These are phyloP conservation scores for Hemileccinum impolitum DNA, from an alignment of 768 basidiomycete species.

Conservation along the genomic window DNA sequence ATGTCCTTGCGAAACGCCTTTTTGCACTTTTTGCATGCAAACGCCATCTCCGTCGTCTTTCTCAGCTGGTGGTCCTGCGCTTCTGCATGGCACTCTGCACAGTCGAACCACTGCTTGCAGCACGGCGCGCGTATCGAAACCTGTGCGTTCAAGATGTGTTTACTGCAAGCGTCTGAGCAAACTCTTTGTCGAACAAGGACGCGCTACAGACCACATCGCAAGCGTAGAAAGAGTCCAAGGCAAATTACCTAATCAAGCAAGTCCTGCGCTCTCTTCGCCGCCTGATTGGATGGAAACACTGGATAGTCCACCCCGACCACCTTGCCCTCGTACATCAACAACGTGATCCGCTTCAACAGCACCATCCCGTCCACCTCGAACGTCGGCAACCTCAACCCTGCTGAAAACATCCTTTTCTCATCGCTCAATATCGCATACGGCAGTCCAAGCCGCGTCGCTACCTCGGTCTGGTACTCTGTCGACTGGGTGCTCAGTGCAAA, in stretches of 20 bases:
- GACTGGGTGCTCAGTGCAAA: slow-evolving; percentile 23
- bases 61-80: slow-evolving; percentile 65
- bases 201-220: slow-evolving; percentile 26
- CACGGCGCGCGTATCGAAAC: slow-evolving; percentile 95
- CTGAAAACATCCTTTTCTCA: slow-evolving; percentile 6
- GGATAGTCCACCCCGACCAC: slow-evolving; percentile 20
- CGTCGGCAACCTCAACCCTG: slow-evolving; percentile 14
- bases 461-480: slow-evolving; percentile 17
- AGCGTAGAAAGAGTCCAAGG: too few relatives aligned
- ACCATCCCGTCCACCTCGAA: slow-evolving; percentile 16
- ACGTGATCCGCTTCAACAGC: slow-evolving; percentile 20
- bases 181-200: neutral
- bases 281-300: slow-evolving; percentile 20
- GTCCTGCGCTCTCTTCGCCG: slow-evolving; percentile 9
- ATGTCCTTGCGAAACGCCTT: slow-evolving; percentile 98
- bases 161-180: slow-evolving; percentile 45
- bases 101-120: slow-evolving; percentile 98
- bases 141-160: slow-evolving; percentile 95
- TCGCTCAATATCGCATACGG: slow-evolving; percentile 24
- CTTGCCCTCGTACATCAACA: slow-evolving; percentile 12
- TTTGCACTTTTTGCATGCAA: slow-evolving; percentile 86
- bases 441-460: slow-evolving; percentile 11
- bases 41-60: slow-evolving; percentile 81
- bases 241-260: slow-evolving; percentile 3
- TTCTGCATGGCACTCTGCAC: slow-evolving; percentile 92